phyloP scores from a whole-genome alignment of 495 filamentous ascomycete genomes.

The Monascus purpureus region DNA sequence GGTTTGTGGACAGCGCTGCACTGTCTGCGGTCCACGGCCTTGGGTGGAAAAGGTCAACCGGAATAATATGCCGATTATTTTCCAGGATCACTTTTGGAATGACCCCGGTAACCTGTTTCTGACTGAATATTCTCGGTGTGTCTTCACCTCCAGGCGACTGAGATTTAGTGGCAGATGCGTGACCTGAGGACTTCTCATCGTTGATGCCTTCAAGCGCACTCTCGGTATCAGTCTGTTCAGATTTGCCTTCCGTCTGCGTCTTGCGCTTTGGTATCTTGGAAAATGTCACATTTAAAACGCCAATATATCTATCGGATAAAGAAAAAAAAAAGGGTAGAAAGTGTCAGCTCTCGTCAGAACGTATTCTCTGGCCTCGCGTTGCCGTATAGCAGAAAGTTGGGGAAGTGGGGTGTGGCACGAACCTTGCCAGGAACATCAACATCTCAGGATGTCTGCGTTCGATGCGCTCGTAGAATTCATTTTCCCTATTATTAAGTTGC shows the following conservation, averaged over 20 bases:
- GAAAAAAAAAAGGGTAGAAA: constrained; percentile 6
- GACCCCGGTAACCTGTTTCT: constrained; percentile 48
- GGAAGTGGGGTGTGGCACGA: too few relatives aligned
- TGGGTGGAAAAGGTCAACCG: constrained; percentile 53
- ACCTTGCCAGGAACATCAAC: constrained; percentile 85
- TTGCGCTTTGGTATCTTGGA: constrained; percentile 68
- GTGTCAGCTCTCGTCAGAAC: too few relatives aligned
- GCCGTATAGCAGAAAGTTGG: too few relatives aligned
- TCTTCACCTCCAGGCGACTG: constrained; percentile 16
- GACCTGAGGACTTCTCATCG: constrained; percentile 10
- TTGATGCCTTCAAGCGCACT: constrained; percentile 6
- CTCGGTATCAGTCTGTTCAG: constrained; percentile 10
- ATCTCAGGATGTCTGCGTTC: constrained; percentile 82
- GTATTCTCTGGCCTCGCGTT: too few relatives aligned
- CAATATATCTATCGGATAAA: constrained; percentile 60
- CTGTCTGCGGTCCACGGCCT: constrained; percentile 18
- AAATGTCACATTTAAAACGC: constrained; percentile 92
- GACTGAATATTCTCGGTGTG: constrained; percentile 60
- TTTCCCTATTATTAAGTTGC: constrained; percentile 90
- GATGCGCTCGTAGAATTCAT: constrained; percentile 95
- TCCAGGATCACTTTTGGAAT: constrained; percentile 90
- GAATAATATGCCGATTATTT: constrained; percentile 92
- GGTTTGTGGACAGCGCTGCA: constrained; percentile 5
- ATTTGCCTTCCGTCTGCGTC: constrained; percentile 23
- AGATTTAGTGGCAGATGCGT: constrained; percentile 5